These are phyloP conservation scores for Byssoonygena ceratinophila DNA, from an alignment of 2,329 filamentous ascomycete genomes.

Conservation along the genomic window DNA sequence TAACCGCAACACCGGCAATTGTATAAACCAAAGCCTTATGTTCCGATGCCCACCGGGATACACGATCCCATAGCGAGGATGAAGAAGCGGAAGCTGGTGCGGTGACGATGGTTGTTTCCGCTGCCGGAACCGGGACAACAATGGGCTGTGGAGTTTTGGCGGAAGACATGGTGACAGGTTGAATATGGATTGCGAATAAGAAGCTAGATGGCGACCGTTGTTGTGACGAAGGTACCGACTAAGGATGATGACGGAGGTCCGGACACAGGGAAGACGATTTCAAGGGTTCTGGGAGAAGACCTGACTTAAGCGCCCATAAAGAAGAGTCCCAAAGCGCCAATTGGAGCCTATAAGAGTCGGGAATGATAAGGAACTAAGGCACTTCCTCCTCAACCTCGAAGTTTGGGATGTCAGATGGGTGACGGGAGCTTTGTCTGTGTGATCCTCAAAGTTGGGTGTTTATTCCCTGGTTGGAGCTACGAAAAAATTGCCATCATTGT, in stretches of 20 bases:
- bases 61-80: constrained; percentile 61
- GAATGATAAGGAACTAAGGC: background rate
- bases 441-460: background rate
- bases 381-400: no score
- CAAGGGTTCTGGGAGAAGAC: background rate
- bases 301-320: background rate
- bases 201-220: background rate
- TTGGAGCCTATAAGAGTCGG: background rate
- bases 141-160: background rate
- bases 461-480: background rate
- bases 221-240: background rate
- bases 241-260: background rate
- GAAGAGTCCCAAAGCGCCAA: background rate
- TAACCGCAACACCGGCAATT: constrained; percentile 84
- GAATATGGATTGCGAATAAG: background rate
- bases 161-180: constrained; percentile 3
- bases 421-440: no score
- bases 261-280: background rate
- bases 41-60: constrained; percentile 85
- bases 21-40: constrained; percentile 95
- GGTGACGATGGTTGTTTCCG: constrained; percentile 7
- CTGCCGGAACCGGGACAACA: constrained; percentile 3
- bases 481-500: background rate
- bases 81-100: constrained; percentile 12
- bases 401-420: no score